Conservation (phyloP, 495 filamentous ascomycete genomes). For the Elaphomyces granulatus region DNA sequence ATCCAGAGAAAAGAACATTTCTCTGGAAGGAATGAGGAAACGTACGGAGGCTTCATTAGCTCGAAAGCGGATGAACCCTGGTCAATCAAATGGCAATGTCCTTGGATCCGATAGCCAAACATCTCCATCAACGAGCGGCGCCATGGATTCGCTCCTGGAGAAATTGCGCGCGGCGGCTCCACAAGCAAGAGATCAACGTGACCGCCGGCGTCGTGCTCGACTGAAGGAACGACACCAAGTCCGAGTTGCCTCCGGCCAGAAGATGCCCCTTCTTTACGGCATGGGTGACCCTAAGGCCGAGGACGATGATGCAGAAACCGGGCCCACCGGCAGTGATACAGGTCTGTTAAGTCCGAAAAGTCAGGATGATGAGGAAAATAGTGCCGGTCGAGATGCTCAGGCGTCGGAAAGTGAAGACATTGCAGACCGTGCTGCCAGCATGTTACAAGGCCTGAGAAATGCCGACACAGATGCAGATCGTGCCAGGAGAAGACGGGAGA, state of each 20-base stretch:
- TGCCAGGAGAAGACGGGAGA: slow-evolving; percentile 48
- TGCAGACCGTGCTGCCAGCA: slow-evolving; percentile 64
- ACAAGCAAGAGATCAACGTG: slow-evolving; percentile 72
- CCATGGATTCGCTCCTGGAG: slow-evolving; percentile 94
- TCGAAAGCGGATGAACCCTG: slow-evolving; percentile 63
- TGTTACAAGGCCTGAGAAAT: slow-evolving; percentile 66
- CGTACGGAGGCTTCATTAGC: slow-evolving; percentile 83
- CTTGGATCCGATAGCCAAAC: slow-evolving; percentile 33
- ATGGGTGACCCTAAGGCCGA: slow-evolving; percentile 21
- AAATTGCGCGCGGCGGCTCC: slow-evolving; percentile 90
- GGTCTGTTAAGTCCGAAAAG: slow-evolving; percentile 24
- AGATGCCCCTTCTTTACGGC: slow-evolving; percentile 55
- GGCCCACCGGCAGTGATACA: slow-evolving; percentile 12
- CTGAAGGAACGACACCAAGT: slow-evolving; percentile 86
- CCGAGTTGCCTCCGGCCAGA: slow-evolving; percentile 76
- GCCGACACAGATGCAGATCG: slow-evolving; percentile 41
- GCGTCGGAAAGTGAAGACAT: slow-evolving; percentile 55
- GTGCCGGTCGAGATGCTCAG: slow-evolving; percentile 23
- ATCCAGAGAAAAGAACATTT: slow-evolving; percentile 81
- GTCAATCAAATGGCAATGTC: slow-evolving; percentile 32
- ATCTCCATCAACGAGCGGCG: slow-evolving; percentile 68
- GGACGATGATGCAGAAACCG: slow-evolving; percentile 12
- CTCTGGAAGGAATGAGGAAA: slow-evolving; percentile 65
- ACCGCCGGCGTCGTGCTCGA: slow-evolving; percentile 71
- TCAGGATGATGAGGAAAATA: slow-evolving; percentile 26